Evolutionary conservation across 352 stramenopile genomes (phyloP).

Genomic region (Discostella stelligera): DNA sequence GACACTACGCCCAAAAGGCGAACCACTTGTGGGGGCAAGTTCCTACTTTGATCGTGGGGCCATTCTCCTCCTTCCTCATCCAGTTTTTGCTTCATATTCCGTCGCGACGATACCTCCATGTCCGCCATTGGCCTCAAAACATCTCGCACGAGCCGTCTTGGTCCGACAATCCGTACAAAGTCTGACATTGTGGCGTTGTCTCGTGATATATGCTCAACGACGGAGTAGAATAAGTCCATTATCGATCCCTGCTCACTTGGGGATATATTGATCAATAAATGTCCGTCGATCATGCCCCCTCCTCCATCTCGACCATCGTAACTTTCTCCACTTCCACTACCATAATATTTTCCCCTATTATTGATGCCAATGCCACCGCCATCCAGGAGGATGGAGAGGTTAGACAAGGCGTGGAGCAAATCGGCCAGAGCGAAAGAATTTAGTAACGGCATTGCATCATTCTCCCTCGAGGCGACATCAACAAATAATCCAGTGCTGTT

Average conservation of each 20-base stretch:
- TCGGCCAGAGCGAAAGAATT: conserved; percentile 40
- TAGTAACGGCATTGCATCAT: neutral
- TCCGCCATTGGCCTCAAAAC: conserved; percentile 19
- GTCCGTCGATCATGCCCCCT: conserved; percentile 4
- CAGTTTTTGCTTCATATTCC: neutral
- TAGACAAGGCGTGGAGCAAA: conserved; percentile 20
- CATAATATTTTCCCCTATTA: neutral
- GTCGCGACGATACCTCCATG: neutral
- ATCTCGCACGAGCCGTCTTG: conserved; percentile 32
- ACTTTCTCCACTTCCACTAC: neutral
- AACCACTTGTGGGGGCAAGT: neutral
- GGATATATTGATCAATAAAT: conserved; percentile 20
- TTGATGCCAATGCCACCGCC: neutral
- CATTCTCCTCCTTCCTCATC: neutral
- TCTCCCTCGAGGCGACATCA: neutral
- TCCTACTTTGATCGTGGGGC: neutral
- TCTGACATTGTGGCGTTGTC: conserved; percentile 26
- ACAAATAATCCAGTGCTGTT: neutral
- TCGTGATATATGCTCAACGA: conserved; percentile 28
- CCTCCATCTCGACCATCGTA: neutral
- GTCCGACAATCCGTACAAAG: conserved; percentile 37
- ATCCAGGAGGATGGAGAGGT: conserved; percentile 9
- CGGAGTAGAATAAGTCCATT: conserved; percentile 18
- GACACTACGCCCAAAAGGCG: conserved; percentile 25
- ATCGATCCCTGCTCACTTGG: neutral